Percentiles rank a stretch among this genome's conserved stretches.
phyloP scores from a whole-genome alignment of 75 land plant species.

The Adiantum capillusveneris region DNA sequence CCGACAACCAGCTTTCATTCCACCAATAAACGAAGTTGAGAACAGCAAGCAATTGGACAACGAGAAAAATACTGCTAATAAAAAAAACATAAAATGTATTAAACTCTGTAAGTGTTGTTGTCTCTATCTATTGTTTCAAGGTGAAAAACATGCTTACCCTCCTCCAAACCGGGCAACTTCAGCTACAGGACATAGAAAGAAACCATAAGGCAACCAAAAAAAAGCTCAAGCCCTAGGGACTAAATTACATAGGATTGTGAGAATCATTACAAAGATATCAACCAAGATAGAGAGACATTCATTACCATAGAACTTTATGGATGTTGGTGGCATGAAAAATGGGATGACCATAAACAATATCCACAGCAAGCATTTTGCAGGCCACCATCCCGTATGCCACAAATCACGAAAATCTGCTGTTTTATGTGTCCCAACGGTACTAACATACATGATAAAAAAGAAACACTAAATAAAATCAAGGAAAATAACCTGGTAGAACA shows the following conservation, averaged over 20 bases:
- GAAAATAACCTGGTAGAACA: constrained; percentile 1
- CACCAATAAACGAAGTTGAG: constrained; percentile 32
- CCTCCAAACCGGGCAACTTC: constrained; percentile 36
- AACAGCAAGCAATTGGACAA: constrained; percentile 25
- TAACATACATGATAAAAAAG: constrained; percentile 72
- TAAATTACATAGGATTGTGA: too few relatives aligned
- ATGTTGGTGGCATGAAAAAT: constrained; percentile 62
- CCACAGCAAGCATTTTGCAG: constrained; percentile 60
- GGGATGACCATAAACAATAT: constrained; percentile 44
- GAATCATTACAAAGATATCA: too few relatives aligned
- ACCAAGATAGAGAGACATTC: neutral
- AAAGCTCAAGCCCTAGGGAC: too few relatives aligned
- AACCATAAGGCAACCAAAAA: neutral
- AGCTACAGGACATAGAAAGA: constrained; percentile 37
- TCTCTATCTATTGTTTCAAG: too few relatives aligned
- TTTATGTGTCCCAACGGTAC: constrained; percentile 66
- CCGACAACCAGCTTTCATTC: constrained; percentile 33
- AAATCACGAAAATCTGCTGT: constrained; percentile 34
- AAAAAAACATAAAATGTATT: neutral
- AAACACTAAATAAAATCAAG: constrained; percentile 30
- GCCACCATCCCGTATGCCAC: constrained; percentile 97
- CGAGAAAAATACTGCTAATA: constrained; percentile 27
- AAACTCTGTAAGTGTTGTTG: neutral
- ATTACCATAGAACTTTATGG: constrained; percentile 77
- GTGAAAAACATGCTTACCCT: constrained; percentile 10